A percentile compares a stretch with the other conserved stretches of the same genome.
Conservation (phyloP, 23 red algal species). For the Gracilaria domingensis region DNA sequence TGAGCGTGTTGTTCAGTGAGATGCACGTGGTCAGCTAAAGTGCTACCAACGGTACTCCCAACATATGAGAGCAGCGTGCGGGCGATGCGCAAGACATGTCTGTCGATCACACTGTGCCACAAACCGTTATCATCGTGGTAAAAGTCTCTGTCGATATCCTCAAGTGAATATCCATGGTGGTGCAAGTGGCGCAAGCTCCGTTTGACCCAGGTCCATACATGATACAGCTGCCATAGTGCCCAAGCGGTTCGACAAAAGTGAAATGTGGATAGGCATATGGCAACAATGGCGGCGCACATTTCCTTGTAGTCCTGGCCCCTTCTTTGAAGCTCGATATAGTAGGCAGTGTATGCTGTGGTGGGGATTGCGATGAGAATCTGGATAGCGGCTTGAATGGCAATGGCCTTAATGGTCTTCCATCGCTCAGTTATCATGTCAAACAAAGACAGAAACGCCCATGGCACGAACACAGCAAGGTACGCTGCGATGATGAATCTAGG, state of each 20-base stretch:
- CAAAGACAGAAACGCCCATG: neutral
- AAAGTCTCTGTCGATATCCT: neutral
- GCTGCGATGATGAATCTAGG: neutral
- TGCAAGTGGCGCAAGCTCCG: neutral
- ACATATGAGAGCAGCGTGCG: too few relatives aligned
- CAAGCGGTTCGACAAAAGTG: conserved; percentile 6
- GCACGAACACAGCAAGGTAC: conserved; percentile 22
- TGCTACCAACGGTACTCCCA: too few relatives aligned
- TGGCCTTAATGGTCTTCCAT: neutral
- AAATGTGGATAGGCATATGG: neutral
- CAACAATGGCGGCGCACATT: conserved; percentile 14
- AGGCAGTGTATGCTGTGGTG: neutral
- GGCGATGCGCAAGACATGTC: too few relatives aligned
- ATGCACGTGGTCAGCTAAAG: too few relatives aligned
- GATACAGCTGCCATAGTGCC: conserved; percentile 16
- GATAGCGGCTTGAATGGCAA: neutral
- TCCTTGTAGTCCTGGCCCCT: conserved; percentile 3
- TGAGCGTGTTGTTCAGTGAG: too few relatives aligned
- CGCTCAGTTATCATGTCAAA: neutral
- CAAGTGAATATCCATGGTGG: neutral
- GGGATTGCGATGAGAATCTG: neutral
- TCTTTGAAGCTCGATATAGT: conserved; percentile 6
- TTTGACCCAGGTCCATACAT: neutral
- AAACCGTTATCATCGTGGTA: neutral
- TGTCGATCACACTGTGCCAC: too few relatives aligned